These are phyloP conservation scores for Kappamyces sp. DNA, from an alignment of 192 early-diverging fungal species.

Conservation along the genomic window DNA sequence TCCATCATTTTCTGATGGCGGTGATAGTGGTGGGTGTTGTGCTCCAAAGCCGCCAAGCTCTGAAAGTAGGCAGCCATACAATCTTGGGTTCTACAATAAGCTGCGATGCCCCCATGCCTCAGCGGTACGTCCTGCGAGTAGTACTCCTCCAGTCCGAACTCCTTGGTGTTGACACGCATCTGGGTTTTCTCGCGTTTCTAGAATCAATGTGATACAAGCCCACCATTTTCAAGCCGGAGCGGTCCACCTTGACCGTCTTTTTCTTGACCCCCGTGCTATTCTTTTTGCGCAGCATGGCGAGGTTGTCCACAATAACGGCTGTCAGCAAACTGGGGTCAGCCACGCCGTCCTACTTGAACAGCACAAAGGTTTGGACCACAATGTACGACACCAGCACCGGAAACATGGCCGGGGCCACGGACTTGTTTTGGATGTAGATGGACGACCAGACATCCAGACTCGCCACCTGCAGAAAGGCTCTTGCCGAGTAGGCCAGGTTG, in stretches of 20 bases:
- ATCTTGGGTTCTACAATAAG: conserved; percentile 17
- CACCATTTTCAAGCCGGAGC: conserved; percentile 14
- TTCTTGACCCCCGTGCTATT: conserved; percentile 4
- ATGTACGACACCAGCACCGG: conserved; percentile 28
- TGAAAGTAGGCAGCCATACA: conserved; percentile 27
- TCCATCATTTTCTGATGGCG: conserved; percentile 33
- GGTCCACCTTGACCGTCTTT: background rate
- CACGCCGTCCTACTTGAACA: conserved; percentile 27
- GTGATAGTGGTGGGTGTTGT: conserved; percentile 24
- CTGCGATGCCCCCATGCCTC: conserved; percentile 6
- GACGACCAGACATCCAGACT: conserved; percentile 32
- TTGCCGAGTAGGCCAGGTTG: conserved; percentile 15
- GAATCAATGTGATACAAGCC: background rate
- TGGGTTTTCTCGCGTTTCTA: background rate
- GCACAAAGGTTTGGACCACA: conserved; percentile 31
- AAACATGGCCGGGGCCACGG: conserved; percentile 22
- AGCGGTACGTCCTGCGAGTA: conserved; percentile 27
- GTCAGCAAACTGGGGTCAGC: conserved; percentile 28
- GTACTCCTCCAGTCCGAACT: conserved; percentile 30
- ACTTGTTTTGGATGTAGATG: conserved; percentile 29
- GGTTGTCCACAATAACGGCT: conserved; percentile 42
- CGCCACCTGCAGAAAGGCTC: conserved; percentile 30
- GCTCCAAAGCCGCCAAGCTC: conserved; percentile 28
- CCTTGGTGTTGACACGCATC: conserved; percentile 8
- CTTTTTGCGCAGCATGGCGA: conserved; percentile 20